Percentiles rank a stretch among this genome's conserved stretches.
Conservation (phyloP, 192 early-diverging fungal species). For the Dissophora ornata region DNA sequence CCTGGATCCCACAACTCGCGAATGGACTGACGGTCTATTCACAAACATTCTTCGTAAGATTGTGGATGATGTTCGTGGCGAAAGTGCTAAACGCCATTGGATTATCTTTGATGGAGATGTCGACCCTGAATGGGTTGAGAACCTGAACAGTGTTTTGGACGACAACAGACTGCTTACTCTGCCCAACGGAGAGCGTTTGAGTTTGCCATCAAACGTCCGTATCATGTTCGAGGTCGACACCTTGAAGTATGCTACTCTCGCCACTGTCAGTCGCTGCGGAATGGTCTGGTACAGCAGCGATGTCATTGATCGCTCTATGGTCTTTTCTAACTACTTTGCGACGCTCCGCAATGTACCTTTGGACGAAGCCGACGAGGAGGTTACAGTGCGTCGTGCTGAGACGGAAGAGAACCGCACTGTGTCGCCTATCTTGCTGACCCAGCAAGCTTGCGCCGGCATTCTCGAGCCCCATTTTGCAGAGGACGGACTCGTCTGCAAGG, state of each 20-base stretch:
- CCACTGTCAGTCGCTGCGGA: constrained; percentile 98
- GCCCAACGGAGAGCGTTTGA: constrained; percentile 98
- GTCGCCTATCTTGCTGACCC: constrained; percentile 75
- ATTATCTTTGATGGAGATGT: constrained; percentile 99
- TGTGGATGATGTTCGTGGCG: constrained; percentile 97
- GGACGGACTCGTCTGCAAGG: constrained; percentile 80
- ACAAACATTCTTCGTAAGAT: constrained; percentile 98
- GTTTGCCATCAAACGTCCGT: constrained; percentile 93
- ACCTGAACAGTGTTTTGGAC: constrained; percentile 96
- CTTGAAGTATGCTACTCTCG: constrained; percentile 96
- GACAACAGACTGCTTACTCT: constrained; percentile 97
- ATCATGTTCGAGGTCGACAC: constrained; percentile 99
- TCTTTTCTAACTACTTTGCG: constrained; percentile 85
- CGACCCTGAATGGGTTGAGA: constrained; percentile 99
- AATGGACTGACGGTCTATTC: constrained; percentile 99
- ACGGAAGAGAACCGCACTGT: constrained; percentile 58
- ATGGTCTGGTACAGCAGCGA: constrained; percentile 99
- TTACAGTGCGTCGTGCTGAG: constrained; percentile 54
- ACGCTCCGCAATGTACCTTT: constrained; percentile 77
- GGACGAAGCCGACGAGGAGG: constrained; percentile 85
- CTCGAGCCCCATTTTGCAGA: constrained; percentile 76
- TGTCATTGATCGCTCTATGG: constrained; percentile 84
- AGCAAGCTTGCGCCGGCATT: constrained; percentile 80
- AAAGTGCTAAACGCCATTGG: constrained; percentile 95
- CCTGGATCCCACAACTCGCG: constrained; percentile 96